Evolutionary conservation across 1,284 basidiomycete species (phyloP).

Genomic region (Erythrobasidium hasegawianum): DNA sequence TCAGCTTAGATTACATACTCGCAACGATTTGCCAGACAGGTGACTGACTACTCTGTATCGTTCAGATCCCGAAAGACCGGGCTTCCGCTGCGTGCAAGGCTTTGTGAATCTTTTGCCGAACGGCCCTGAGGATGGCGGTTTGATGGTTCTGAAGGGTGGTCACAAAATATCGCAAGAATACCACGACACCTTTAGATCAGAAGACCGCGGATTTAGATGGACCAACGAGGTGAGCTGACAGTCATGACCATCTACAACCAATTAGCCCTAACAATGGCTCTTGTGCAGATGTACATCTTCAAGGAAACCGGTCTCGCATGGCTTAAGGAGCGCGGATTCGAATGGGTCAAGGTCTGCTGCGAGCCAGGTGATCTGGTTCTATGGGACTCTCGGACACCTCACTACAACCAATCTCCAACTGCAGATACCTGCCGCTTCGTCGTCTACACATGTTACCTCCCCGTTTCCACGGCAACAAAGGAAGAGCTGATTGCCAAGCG

Average conservation of each 20-base stretch:
- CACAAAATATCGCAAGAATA: neutral
- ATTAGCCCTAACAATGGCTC: constrained; percentile 45
- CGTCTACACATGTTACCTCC: constrained; percentile 30
- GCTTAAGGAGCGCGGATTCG: constrained; percentile 9
- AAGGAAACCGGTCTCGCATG: constrained; percentile 3
- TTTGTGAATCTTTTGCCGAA: constrained; percentile 46
- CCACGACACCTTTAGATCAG: neutral
- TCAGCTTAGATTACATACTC: constrained; percentile 36
- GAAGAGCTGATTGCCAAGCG: constrained; percentile 32
- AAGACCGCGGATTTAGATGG: constrained; percentile 46
- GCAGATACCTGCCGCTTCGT: constrained; percentile 24
- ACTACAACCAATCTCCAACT: constrained; percentile 24
- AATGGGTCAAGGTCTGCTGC: constrained; percentile 32
- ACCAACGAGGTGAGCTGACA: neutral
- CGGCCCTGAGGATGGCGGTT: neutral
- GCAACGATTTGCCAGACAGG: too few species aligned
- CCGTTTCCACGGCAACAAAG: constrained; percentile 24
- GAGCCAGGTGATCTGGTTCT: constrained; percentile 32
- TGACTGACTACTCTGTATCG: too few species aligned
- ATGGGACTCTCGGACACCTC: constrained; percentile 33
- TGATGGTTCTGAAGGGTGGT: constrained; percentile 5
- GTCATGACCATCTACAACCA: constrained; percentile 15
- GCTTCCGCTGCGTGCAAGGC: constrained; percentile 50
- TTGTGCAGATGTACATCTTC: constrained; percentile 32
- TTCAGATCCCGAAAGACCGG: constrained; percentile 45